Evolutionary conservation across 164 flowering plant genomes (phyloP), one percentile per base, ranked within the genome.

Genomic region (Brasenia schreberi): DNA sequence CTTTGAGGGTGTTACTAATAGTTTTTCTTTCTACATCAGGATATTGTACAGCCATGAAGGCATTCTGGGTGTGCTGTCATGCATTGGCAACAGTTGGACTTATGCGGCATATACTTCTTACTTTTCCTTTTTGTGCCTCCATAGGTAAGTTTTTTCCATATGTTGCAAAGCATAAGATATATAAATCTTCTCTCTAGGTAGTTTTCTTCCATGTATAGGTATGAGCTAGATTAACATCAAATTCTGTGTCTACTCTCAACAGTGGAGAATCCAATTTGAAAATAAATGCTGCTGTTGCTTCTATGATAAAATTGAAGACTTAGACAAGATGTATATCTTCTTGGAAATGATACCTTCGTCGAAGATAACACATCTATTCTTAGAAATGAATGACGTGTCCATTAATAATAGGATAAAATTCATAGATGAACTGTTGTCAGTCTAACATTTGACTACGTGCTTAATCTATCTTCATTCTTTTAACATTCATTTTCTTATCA

Each of bases 61-160:
- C 27, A 60, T 60, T 18, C 27, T 94, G 89, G 97, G 72, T 86
- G 69, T 65, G 81, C 16, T 75, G 65, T 68, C 96, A 94, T 78
- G 97, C 97, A 65, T 65, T 81, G 23, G 91, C 83, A 61, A 81
- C 96, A 7, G 83, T 80, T 62, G 76, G 70, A 70, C 74, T 91
- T 43, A 77, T 91, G 71, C 88, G 82, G 76, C 86, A 87, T 70
- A 70, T 87, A 66, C 82, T 89, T 65, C 59, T 69, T 67, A 83
- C 83, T 58, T 94, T 94, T 68, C 95, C 97, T 42, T 81, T 81
- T 59, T 94, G 98, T 79, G 91, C 93, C 70, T 94, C 98, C 33
- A 76, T 94, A 66, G 98, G 98, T 93, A 75, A 64, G 77, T 69
- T 5, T 23, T 4, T 19, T 45, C 12, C 17, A 33, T 14, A 49